Base-by-base conservation (phyloP, 768 basidiomycete species). In the Termitomyces sp. region DNA sequence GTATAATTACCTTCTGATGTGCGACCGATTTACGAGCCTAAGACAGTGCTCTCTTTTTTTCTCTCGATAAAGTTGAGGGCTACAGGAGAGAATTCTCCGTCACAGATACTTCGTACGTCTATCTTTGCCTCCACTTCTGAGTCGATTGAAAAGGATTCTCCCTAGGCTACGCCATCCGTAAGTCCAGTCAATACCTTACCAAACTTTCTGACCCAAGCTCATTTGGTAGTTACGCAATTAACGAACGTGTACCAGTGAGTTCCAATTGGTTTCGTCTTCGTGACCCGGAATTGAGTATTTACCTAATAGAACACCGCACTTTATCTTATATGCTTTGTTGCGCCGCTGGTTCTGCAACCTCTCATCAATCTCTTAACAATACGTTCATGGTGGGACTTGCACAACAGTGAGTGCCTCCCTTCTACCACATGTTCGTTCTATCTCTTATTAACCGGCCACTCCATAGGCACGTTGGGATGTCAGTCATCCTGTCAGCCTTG, bases 371-470 rank as follows among this genome's bases (percentile, higher is more conserved):
- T 84, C 20, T 46, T 89, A 13, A 87, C 91, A 20, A 74, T 92
- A 27, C 81, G 88, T n/a, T 88, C 85, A 3, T 85, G 84, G 75
- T 98, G 94, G 94, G 95, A 97, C 64, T 73, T 88, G 29, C 95
- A 97, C 65, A 86, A 83, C 63, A 77, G 88, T 71, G 59, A 67
- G 71, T 56, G 16, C 20, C 56, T 65, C 50, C 52, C 52, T 39
- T 46, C 44, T 43, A 56, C 38, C 16, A 46, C 29, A 18, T 36
- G 25, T 45, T 36, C 13, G 39, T 25, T 23, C 25, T 3, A 22
- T 59, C 29, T 46, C 46, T 56, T 29, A 48, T 47, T 33, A n/a
- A n/a, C n/a, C 16, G n/a, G 33, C 35, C 16, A 16, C 6, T 27
- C 5, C n/a, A 18, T 61, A 79, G 78, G 72, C 49, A 73, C 72